Evolutionary conservation across 108 stramenopile genomes (phyloP).

Genomic region (Chaetoceros tenuissimus): DNA sequence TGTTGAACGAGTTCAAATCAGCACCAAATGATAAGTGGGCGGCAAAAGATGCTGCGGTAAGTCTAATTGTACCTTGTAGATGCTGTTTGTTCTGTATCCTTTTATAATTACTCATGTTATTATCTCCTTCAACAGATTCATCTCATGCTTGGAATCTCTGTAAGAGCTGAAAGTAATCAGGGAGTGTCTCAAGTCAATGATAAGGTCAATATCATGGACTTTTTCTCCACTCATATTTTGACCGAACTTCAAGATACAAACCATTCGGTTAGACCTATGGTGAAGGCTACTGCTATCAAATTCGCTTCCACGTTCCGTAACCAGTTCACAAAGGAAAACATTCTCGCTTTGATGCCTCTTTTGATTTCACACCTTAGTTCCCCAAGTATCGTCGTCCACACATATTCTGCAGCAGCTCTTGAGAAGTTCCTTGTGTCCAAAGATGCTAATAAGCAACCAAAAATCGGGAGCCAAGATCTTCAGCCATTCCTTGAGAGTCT

Average conservation of each 20-base stretch:
- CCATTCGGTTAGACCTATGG: constrained; percentile 70
- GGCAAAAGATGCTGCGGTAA: constrained; percentile 89
- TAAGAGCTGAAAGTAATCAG: constrained; percentile 65
- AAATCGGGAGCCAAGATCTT: constrained; percentile 62
- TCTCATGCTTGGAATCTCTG: constrained; percentile 88
- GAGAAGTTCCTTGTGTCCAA: constrained; percentile 80
- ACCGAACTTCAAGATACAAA: constrained; percentile 81
- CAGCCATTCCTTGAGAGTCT: constrained; percentile 69
- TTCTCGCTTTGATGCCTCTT: constrained; percentile 58
- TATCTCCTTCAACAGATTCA: constrained; percentile 45
- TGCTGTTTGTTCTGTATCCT: constrained; percentile 7
- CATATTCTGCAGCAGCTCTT: constrained; percentile 89
- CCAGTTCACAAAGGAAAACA: constrained; percentile 72
- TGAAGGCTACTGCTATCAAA: constrained; percentile 89
- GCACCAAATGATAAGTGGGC: constrained; percentile 69
- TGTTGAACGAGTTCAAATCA: constrained; percentile 65
- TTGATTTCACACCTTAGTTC: constrained; percentile 63
- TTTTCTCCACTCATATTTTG: constrained; percentile 74
- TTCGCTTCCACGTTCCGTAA: constrained; percentile 95
- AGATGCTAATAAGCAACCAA: constrained; percentile 36
- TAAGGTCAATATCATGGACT: constrained; percentile 79
- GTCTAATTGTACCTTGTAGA: constrained; percentile 7
- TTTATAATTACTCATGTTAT: not conserved
- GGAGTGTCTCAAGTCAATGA: constrained; percentile 87
- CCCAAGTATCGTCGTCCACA: constrained; percentile 85